phyloP scores from a whole-genome alignment of 2,329 filamentous ascomycete genomes.

The Alternaria atra region DNA sequence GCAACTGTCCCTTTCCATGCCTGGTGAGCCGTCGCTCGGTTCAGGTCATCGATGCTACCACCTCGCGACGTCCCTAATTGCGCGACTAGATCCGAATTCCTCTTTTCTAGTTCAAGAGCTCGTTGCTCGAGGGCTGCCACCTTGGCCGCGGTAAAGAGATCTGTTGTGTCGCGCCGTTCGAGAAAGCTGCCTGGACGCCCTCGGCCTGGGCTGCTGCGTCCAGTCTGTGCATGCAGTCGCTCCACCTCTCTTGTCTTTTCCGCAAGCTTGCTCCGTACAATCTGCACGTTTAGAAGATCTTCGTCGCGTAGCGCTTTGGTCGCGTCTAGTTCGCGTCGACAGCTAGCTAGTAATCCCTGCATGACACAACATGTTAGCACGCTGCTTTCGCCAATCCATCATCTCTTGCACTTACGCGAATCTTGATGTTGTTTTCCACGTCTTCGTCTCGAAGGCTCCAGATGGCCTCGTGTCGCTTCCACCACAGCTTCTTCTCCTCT shows the following conservation, averaged over 20 bases:
- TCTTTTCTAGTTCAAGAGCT: constrained; percentile 53
- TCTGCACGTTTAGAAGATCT: constrained; percentile 53
- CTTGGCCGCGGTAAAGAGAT: constrained; percentile 55
- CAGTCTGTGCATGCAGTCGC: constrained; percentile 31
- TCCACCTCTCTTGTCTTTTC: constrained; percentile 52
- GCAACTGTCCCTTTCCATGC: constrained; percentile 48
- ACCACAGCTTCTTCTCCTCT: constrained; percentile 49
- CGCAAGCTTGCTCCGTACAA: constrained; percentile 52
- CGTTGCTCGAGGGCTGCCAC: constrained; percentile 55
- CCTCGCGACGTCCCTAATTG: constrained; percentile 44
- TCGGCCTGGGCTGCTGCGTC: constrained; percentile 36
- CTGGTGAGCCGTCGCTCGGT: constrained; percentile 46
- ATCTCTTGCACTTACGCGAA: constrained; percentile 37
- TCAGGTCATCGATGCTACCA: constrained; percentile 43
- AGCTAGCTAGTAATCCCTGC: constrained; percentile 49
- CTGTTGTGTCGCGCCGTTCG: constrained; percentile 48
- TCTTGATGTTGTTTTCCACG: constrained; percentile 55
- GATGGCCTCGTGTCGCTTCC: constrained; percentile 52
- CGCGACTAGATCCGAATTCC: constrained; percentile 48
- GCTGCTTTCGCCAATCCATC: not conserved
- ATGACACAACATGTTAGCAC: constrained; percentile 8
- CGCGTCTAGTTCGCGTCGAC: constrained; percentile 51
- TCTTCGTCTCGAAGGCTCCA: constrained; percentile 55
- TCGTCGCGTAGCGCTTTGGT: constrained; percentile 54
- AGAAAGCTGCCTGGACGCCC: constrained; percentile 43